Base-by-base conservation (phyloP, 805 yeast species). In the Yamadazyma sp. region DNA sequence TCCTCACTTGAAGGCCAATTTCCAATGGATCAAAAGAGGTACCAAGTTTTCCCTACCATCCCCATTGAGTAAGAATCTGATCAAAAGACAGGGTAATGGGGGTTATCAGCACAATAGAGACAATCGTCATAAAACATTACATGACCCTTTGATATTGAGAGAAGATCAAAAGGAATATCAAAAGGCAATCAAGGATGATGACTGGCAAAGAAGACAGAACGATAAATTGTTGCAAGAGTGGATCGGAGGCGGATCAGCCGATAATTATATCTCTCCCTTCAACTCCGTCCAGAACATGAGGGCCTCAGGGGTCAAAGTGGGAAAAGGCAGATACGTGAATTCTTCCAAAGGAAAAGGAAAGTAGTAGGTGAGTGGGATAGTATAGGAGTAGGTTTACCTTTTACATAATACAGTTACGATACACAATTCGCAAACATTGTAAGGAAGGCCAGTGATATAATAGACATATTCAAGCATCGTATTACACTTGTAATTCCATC, bases 141-240 rank as follows among this genome's bases (percentile, higher is more conserved):
- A 66, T 42, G 73, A 73, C 29, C 77, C 80, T 3, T 72, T 84
- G 32, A 55, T 67, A 30, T 71, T 89, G 40, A 78, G 95, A 51
- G 98, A 86, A 60, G 99, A 93, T 63, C 97, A 93, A 67, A 86
- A 84, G 53, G 99, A 93, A 61, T 93, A 93, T 60, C 78, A 79
- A 47, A 81, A 84, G 59, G 95, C 96, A 1, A 57, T 91, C 42
- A 89, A 89, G 57, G 82, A 86, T 52, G 95, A 90, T 38, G 81
- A 82, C 29, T 88, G 96, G 95, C 83, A 81, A 50, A 77, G 85
- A 53, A 75, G 85, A 52, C 84, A 86, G 52, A 87, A 86, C 52
- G 97, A 90, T 53, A 90, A 90, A 59, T 70, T 84, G 40, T 66
- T 89, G 46, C 81, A 83, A 49, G 88, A 87, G 52, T 93, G 95